Evolutionary conservation across 1,284 basidiomycete genomes (phyloP).

Genomic region (Sphagnurus paluster): DNA sequence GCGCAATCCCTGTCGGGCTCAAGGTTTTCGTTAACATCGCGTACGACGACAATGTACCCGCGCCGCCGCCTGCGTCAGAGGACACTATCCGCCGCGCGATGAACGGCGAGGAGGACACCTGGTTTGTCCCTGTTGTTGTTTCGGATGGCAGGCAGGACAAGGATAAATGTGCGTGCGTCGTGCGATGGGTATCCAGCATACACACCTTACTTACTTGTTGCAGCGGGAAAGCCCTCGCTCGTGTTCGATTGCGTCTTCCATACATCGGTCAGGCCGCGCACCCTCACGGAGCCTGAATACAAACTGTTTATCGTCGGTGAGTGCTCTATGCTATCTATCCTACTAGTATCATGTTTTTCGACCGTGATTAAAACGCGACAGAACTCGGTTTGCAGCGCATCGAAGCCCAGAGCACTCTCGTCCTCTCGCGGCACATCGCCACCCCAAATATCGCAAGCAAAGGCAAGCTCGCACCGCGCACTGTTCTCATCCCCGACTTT

Average conservation of each 20-base stretch:
- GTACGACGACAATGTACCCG: constrained; percentile 65
- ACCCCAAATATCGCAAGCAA: constrained; percentile 73
- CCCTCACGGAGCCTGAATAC: constrained; percentile 60
- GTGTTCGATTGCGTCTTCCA: constrained; percentile 75
- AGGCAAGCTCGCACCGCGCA: constrained; percentile 58
- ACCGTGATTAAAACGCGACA: constrained; percentile 27
- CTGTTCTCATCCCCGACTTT: constrained; percentile 49
- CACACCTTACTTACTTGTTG: background rate
- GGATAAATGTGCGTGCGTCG: constrained; percentile 60
- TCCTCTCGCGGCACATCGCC: constrained; percentile 62
- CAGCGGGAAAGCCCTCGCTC: constrained; percentile 65
- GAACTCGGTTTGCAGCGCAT: constrained; percentile 69
- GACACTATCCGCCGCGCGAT: constrained; percentile 58
- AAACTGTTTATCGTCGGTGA: constrained; percentile 68
- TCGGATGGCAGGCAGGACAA: constrained; percentile 60
- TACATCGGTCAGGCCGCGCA: constrained; percentile 53
- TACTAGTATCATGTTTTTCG: too few relatives aligned
- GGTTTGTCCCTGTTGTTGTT: constrained; percentile 72
- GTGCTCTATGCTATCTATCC: constrained; percentile 16
- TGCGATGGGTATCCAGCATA: background rate
- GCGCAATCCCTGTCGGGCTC: constrained; percentile 42
- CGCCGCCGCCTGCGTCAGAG: constrained; percentile 59
- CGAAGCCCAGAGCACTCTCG: constrained; percentile 55
- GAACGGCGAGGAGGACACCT: constrained; percentile 47
- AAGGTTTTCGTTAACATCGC: constrained; percentile 76